These are phyloP conservation scores for Fusarium sp. DNA, from an alignment of 2,329 filamentous ascomycete genomes.

Conservation along the genomic window DNA sequence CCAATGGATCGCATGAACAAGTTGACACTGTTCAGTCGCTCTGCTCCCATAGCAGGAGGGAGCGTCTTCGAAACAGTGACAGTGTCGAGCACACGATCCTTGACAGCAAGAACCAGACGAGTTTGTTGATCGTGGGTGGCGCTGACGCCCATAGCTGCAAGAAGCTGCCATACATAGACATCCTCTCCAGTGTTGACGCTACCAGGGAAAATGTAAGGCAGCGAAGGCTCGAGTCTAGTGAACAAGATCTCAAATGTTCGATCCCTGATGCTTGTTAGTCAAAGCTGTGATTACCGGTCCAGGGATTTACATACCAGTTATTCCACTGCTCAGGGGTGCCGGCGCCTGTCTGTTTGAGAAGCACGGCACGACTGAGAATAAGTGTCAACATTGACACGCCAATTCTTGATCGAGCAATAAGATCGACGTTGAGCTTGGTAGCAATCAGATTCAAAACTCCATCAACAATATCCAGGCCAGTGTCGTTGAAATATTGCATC, in stretches of 20 bases:
- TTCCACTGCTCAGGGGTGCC: slow-evolving; percentile 78
- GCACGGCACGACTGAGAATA: slow-evolving; percentile 91
- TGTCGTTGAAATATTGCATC: slow-evolving; percentile 90
- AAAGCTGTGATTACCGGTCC: background rate
- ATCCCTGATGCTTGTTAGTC: slow-evolving; percentile 63
- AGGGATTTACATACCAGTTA: slow-evolving; percentile 71
- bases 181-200: slow-evolving; percentile 92
- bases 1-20: slow-evolving; percentile 98
- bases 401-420: slow-evolving; percentile 86
- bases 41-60: slow-evolving; percentile 83
- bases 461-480: slow-evolving; percentile 88
- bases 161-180: slow-evolving; percentile 97
- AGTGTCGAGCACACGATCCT: slow-evolving; percentile 97
- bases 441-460: slow-evolving; percentile 88
- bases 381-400: slow-evolving; percentile 92
- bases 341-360: slow-evolving; percentile 83
- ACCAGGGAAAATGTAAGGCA: slow-evolving; percentile 88
- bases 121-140: slow-evolving; percentile 96
- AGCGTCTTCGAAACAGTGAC: slow-evolving; percentile 89
- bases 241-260: slow-evolving; percentile 87
- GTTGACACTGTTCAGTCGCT: slow-evolving; percentile 91
- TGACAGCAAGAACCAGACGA: slow-evolving; percentile 91
- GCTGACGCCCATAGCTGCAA: slow-evolving; percentile 93
- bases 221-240: slow-evolving; percentile 82
- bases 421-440: slow-evolving; percentile 82